These are phyloP conservation scores for Neodidymelliopsis sp. DNA, from an alignment of 2,329 filamentous ascomycete genomes.

Conservation along the genomic window DNA sequence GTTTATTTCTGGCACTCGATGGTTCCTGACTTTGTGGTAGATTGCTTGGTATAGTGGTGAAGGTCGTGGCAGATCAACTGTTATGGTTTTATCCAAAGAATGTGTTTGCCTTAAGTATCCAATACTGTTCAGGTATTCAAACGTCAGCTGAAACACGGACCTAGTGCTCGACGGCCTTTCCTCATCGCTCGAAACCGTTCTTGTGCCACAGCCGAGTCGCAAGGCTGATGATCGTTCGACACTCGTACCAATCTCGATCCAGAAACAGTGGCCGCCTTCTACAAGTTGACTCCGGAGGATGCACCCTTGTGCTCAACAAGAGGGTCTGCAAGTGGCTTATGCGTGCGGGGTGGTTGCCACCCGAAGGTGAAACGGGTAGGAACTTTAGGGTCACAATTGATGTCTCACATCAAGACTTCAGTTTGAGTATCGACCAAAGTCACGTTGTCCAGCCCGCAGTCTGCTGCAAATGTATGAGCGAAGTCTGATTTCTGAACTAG, in stretches of 20 bases:
- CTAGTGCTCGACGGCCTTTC: not conserved
- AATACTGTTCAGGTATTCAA: not conserved
- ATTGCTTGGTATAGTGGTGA: slow-evolving; percentile 8
- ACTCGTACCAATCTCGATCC: slow-evolving; percentile 23
- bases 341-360: slow-evolving; percentile 11
- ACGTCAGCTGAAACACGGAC: not conserved
- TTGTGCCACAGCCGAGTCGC: slow-evolving; percentile 32
- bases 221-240: slow-evolving; percentile 32
- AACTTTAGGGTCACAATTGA: slow-evolving; percentile 1
- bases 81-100: slow-evolving; percentile 20
- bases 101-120: slow-evolving; percentile 38
- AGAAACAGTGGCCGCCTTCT: not conserved
- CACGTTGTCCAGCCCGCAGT: not conserved
- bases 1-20: slow-evolving; percentile 12
- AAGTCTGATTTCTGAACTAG: not conserved
- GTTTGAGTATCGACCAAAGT: not conserved
- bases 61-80: slow-evolving; percentile 38
- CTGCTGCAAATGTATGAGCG: too few relatives aligned
- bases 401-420: slow-evolving; percentile 18
- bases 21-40: slow-evolving; percentile 1
- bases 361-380: slow-evolving; percentile 29
- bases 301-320: slow-evolving; percentile 1
- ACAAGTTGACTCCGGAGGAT: not conserved
- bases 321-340: slow-evolving; percentile 4
- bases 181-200: slow-evolving; percentile 27